Conservation (phyloP, 148 eudicot genomes). For the Cornus kousa region DNA sequence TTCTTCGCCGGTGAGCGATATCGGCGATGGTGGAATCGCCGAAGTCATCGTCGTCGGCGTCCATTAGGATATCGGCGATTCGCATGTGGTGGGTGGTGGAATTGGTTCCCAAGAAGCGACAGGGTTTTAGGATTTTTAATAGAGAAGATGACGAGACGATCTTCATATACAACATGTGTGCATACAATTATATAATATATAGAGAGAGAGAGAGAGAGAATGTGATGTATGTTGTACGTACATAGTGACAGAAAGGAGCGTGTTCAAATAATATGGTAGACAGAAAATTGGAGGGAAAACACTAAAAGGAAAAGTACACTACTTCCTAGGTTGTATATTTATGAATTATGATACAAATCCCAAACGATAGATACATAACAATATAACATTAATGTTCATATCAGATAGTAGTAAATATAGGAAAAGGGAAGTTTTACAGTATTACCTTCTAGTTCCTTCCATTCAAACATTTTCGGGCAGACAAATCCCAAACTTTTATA, state of each 20-base stretch:
- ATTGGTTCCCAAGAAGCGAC: background rate
- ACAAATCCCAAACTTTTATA: too few relatives aligned
- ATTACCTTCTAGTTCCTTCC: too few relatives aligned
- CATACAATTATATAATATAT: background rate
- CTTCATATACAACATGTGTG: background rate
- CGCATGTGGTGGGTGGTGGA: background rate
- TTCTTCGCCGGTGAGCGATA: background rate
- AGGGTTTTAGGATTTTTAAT: background rate
- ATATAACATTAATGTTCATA: too few relatives aligned
- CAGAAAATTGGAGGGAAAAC: background rate
- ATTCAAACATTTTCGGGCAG: too few relatives aligned
- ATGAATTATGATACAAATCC: background rate
- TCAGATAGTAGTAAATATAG: too few relatives aligned
- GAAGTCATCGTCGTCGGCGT: conserved; percentile 1
- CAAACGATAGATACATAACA: background rate
- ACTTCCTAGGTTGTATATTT: background rate
- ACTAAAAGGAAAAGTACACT: background rate
- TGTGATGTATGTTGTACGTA: background rate
- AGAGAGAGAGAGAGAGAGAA: background rate
- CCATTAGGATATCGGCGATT: background rate
- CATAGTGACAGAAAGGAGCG: background rate
- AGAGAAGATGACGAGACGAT: background rate
- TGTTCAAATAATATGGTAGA: background rate
- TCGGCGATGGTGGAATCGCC: conserved; percentile 1
- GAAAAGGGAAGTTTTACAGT: too few relatives aligned